These are phyloP conservation scores for Skeletonema marinoi DNA, from an alignment of 108 stramenopile species.

Conservation along the genomic window DNA sequence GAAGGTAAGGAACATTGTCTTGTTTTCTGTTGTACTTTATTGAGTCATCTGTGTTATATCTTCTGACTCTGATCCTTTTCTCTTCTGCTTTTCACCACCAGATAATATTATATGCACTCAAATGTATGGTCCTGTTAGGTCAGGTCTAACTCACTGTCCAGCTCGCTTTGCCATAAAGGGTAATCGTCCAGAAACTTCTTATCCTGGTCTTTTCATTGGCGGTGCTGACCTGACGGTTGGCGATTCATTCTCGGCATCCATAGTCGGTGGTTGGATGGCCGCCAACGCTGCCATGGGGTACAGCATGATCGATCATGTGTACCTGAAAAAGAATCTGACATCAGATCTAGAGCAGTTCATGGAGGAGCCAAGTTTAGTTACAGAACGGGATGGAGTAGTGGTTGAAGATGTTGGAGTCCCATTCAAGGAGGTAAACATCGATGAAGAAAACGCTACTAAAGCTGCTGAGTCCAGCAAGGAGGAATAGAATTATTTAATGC, in stretches of 20 bases:
- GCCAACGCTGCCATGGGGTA: slow-evolving; percentile 89
- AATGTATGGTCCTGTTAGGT: slow-evolving; percentile 59
- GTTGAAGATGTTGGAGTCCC: slow-evolving; percentile 81
- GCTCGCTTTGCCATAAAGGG: slow-evolving; percentile 87
- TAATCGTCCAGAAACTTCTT: slow-evolving; percentile 74
- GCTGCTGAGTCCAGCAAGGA: slow-evolving; percentile 55
- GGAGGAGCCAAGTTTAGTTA: slow-evolving; percentile 54
- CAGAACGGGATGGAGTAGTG: slow-evolving; percentile 46
- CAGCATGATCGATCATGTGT: slow-evolving; percentile 72
- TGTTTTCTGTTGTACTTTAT: not conserved
- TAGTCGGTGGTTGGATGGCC: slow-evolving; percentile 82
- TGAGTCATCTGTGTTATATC: not conserved
- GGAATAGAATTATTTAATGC: slow-evolving; percentile 15
- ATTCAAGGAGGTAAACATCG: slow-evolving; percentile 13
- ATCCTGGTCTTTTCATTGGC: slow-evolving; percentile 79
- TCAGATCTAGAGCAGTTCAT: slow-evolving; percentile 68
- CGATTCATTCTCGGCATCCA: slow-evolving; percentile 77
- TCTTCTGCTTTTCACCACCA: not conserved
- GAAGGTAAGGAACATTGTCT: slow-evolving; percentile 39
- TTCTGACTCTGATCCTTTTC: not conserved
- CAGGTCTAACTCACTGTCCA: slow-evolving; percentile 79
- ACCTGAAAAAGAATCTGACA: slow-evolving; percentile 83
- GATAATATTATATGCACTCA: slow-evolving; percentile 52
- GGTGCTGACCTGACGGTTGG: slow-evolving; percentile 84
- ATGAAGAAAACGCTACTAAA: not conserved